Percentiles rank a stretch among this genome's conserved stretches.
phyloP scores from a whole-genome alignment of 305 asterid genomes.

The Fraxinus sp. region DNA sequence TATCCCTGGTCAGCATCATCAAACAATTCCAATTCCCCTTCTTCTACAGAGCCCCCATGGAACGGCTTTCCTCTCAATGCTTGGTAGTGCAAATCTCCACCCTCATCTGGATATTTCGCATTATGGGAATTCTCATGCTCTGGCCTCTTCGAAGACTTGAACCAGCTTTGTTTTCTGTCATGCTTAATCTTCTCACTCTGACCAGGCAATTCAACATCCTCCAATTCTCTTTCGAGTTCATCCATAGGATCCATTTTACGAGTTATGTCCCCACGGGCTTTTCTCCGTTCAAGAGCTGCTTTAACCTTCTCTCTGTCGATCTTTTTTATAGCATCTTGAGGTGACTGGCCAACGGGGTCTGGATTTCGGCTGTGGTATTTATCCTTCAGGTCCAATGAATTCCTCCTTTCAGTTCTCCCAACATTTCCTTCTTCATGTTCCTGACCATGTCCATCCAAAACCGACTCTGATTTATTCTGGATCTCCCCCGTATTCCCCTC shows the following conservation, averaged over 20 bases:
- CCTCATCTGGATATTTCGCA: not conserved
- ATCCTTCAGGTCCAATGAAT: constrained; percentile 51
- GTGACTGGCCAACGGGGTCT: constrained; percentile 56
- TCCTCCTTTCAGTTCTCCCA: constrained; percentile 46
- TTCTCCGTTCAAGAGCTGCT: constrained; percentile 76
- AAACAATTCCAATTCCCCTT: constrained; percentile 68
- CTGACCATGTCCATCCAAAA: constrained; percentile 28
- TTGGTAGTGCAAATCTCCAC: constrained; percentile 32
- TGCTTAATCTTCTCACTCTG: constrained; percentile 50
- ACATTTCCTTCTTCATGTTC: constrained; percentile 34
- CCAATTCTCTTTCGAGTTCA: constrained; percentile 90
- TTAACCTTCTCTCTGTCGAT: constrained; percentile 75
- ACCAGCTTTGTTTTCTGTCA: constrained; percentile 42
- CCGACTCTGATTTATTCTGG: constrained; percentile 25
- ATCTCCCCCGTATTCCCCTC: constrained; percentile 28
- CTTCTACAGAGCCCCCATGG: constrained; percentile 56
- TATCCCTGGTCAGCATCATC: constrained; percentile 47
- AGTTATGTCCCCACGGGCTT: constrained; percentile 64
- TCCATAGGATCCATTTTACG: constrained; percentile 63
- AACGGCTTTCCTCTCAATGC: constrained; percentile 39
- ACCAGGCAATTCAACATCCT: constrained; percentile 72
- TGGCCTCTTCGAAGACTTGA: constrained; percentile 19
- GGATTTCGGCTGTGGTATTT: constrained; percentile 42
- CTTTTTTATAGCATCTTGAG: constrained; percentile 58
- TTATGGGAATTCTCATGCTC: constrained; percentile 24